Conservation (phyloP, 2,329 filamentous ascomycete genomes). For the Neopestalotiopsis sp. region DNA sequence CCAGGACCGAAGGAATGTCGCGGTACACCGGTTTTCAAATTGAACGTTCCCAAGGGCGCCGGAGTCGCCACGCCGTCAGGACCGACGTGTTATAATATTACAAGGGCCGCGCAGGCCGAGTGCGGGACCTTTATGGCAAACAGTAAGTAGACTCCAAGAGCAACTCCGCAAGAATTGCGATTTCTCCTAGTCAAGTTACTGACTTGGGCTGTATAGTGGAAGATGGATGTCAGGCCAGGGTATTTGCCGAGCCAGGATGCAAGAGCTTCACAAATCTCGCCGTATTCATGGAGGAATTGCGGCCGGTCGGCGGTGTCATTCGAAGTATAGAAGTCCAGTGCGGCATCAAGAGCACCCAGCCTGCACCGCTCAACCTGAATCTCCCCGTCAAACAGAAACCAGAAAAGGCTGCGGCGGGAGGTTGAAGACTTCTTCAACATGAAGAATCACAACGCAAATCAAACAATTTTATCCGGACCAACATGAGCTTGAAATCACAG, state of each 20-base stretch:
- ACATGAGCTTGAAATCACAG: not conserved
- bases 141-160: constrained; percentile 16
- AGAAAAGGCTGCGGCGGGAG: not conserved
- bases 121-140: constrained; percentile 42
- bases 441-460: not conserved
- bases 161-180: too few relatives aligned
- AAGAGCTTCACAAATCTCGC: constrained; percentile 39
- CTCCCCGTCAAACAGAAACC: constrained; percentile 8
- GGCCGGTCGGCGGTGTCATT: constrained; percentile 38
- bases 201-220: constrained; percentile 23
- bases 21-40: constrained; percentile 32
- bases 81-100: constrained; percentile 40
- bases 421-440: not conserved
- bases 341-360: constrained; percentile 33
- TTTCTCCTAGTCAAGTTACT: not conserved
- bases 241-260: constrained; percentile 42
- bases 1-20: constrained; percentile 42
- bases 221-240: constrained; percentile 41
- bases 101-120: constrained; percentile 30
- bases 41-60: constrained; percentile 34
- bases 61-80: constrained; percentile 21
- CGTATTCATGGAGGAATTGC: constrained; percentile 40
- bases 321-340: constrained; percentile 41
- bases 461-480: not conserved
- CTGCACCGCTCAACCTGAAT: constrained; percentile 31